Evolutionary conservation across 2,329 filamentous ascomycete genomes (phyloP).

Genomic region (Pseudocercospora eumusae): DNA sequence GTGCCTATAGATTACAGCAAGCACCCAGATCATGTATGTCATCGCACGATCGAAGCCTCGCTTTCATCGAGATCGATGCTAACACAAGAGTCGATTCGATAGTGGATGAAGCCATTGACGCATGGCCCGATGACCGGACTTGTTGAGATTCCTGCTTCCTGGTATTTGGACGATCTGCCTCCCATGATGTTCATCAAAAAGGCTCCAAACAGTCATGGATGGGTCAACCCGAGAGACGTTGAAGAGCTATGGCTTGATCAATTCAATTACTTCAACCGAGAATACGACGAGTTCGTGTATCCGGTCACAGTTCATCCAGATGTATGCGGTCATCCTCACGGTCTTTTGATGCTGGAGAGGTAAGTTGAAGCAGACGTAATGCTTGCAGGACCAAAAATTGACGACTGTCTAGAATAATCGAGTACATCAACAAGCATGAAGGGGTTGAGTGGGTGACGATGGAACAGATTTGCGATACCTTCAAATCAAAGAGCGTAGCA

Average conservation of each 20-base stretch:
- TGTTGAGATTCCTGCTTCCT: conserved; percentile 66
- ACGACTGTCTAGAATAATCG: conserved; percentile 53
- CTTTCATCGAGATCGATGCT: background rate
- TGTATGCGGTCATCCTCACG: conserved; percentile 70
- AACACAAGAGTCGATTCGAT: background rate
- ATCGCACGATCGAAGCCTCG: conserved; percentile 39
- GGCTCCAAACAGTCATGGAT: conserved; percentile 65
- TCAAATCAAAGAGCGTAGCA: conserved; percentile 65
- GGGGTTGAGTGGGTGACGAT: conserved; percentile 69
- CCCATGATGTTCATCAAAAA: conserved; percentile 75
- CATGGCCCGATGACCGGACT: conserved; percentile 61
- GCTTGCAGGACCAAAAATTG: background rate
- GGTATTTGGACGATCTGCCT: conserved; percentile 61
- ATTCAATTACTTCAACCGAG: conserved; percentile 73
- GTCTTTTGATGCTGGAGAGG: conserved; percentile 72
- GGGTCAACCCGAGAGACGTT: conserved; percentile 57
- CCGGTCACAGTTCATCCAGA: conserved; percentile 78
- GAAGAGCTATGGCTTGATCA: conserved; percentile 68
- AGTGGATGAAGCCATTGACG: conserved; percentile 1
- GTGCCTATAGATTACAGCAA: conserved; percentile 68
- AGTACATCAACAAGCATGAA: conserved; percentile 65
- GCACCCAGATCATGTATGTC: conserved; percentile 55
- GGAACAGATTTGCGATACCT: conserved; percentile 71
- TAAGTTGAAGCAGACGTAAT: conserved; percentile 34
- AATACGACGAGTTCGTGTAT: conserved; percentile 76